These are phyloP conservation scores for Carpinus viminea DNA, from an alignment of 306 rosid genomes.

Conservation along the genomic window DNA sequence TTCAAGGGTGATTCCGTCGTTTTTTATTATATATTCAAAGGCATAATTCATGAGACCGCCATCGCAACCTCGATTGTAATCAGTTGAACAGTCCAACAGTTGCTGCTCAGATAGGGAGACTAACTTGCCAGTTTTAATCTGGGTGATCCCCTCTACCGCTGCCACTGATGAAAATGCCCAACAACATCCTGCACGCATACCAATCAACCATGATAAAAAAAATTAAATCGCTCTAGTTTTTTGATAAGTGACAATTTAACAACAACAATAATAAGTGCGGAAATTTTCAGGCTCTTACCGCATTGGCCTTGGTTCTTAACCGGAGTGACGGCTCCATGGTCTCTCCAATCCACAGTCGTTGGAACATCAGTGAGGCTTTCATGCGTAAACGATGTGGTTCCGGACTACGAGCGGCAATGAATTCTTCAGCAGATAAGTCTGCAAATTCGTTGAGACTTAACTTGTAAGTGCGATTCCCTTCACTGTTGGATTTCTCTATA, in stretches of 20 bases:
- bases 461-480: constrained; percentile 33
- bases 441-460: constrained; percentile 34
- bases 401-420: constrained; percentile 22
- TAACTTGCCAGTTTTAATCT: constrained; percentile 25
- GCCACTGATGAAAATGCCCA: constrained; percentile 31
- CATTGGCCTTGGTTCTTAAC: constrained; percentile 36
- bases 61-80: neutral
- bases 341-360: constrained; percentile 35
- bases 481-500: constrained; percentile 38
- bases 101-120: constrained; percentile 38
- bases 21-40: constrained; percentile 15
- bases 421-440: constrained; percentile 43
- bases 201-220: neutral
- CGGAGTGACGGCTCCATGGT: constrained; percentile 35
- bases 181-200: constrained; percentile 11
- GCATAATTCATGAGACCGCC: neutral
- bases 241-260: no score
- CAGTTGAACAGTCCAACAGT: constrained; percentile 26
- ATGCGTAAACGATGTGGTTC: constrained; percentile 12
- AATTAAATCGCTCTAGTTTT: neutral
- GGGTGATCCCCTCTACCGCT: constrained; percentile 18
- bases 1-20: constrained; percentile 24
- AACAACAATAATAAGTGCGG: neutral
- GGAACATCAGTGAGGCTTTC: constrained; percentile 13
- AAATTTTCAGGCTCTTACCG: constrained; percentile 19